Percentiles rank a stretch among this genome's conserved stretches.
Conservation (phyloP, 2,329 filamentous ascomycete genomes). For the Chrysosporium keratinophilum region DNA sequence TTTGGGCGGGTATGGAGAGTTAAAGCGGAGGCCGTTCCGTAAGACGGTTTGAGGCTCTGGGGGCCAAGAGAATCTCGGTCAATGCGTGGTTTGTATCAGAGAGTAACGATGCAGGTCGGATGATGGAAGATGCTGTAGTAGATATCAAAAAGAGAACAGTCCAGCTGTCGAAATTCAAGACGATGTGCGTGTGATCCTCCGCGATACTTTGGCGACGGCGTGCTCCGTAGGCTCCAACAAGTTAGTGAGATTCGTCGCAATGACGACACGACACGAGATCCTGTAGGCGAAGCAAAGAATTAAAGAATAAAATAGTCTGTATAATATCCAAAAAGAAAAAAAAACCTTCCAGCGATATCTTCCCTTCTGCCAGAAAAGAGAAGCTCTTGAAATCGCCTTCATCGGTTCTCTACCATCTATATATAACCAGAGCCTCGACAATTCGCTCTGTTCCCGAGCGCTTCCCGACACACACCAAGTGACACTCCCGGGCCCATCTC, state of each 20-base stretch:
- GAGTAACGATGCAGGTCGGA: neutral
- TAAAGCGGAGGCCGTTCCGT: neutral
- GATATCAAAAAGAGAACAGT: neutral
- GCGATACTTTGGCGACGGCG: slow-evolving; percentile 2
- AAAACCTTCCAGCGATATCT: neutral
- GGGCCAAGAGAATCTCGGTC: neutral
- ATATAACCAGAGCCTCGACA: neutral
- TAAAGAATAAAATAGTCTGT: neutral
- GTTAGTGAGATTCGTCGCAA: neutral
- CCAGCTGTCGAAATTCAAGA: slow-evolving; percentile 3
- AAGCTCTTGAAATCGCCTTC: neutral
- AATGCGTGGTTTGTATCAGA: neutral
- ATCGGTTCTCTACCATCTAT: neutral
- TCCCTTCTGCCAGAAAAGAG: neutral
- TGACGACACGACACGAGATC: slow-evolving; percentile 4
- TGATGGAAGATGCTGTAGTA: too few relatives aligned
- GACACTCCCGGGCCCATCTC: neutral
- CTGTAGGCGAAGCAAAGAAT: neutral
- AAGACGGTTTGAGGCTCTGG: neutral
- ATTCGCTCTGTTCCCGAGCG: neutral
- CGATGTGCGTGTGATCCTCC: neutral
- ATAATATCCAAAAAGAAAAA: neutral
- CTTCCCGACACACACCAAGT: neutral
- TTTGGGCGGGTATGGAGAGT: neutral
- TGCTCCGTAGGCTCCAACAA: neutral